phyloP scores from a whole-genome alignment of 2,329 filamentous ascomycete species.

The Colletotrichum shisoi region DNA sequence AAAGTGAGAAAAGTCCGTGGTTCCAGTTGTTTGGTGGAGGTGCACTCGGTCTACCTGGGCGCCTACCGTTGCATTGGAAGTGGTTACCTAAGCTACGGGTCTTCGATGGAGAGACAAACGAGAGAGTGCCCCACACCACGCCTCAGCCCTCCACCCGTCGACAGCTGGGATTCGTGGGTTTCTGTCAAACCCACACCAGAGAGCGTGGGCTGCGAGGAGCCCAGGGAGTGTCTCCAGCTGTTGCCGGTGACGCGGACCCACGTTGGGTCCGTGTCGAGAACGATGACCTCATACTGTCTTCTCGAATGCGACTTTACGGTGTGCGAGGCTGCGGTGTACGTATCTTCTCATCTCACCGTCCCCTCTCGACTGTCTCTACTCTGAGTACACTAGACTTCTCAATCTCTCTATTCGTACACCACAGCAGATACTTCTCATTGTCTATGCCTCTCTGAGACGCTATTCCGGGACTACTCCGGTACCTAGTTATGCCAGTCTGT shows the following conservation, averaged over 20 bases:
- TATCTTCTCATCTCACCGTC: not conserved
- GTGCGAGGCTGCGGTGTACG: not conserved
- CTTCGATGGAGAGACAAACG: constrained; percentile 13
- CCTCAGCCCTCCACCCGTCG: constrained; percentile 17
- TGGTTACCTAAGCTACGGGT: constrained; percentile 8
- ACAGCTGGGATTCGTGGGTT: constrained; percentile 18
- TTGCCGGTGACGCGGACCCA: constrained; percentile 20
- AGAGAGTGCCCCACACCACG: constrained; percentile 14
- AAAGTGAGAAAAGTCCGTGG: not conserved
- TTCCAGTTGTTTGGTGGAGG: constrained; percentile 8
- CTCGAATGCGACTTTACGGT: not conserved
- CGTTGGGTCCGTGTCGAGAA: constrained; percentile 19
- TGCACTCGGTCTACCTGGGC: not conserved
- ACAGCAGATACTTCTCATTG: no score
- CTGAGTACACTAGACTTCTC: no score
- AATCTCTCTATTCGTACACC: no score
- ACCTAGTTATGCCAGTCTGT: not conserved
- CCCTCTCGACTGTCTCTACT: not conserved
- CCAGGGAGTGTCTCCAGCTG: constrained; percentile 23
- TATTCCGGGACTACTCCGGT: constrained; percentile 11
- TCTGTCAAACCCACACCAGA: not conserved
- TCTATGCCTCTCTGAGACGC: no score
- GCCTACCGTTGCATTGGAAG: constrained; percentile 13
- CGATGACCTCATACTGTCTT: constrained; percentile 37
- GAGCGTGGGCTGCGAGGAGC: not conserved